Conservation (phyloP, 192 early-diverging fungal species). For the Coemansia sp. region DNA sequence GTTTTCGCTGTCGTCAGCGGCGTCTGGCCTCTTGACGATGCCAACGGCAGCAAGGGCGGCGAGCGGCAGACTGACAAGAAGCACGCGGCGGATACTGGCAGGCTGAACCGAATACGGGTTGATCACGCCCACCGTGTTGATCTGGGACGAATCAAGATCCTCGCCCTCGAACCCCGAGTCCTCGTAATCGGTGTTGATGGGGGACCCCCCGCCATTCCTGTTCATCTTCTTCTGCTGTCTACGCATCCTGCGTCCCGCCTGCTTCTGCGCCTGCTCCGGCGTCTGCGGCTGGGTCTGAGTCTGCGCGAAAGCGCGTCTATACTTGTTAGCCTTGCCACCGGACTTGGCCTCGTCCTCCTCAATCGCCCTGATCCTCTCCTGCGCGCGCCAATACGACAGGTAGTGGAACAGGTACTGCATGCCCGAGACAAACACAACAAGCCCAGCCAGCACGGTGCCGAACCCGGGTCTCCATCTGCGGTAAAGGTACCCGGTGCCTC, state of each 20-base stretch:
- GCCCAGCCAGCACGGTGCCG: conserved; percentile 57
- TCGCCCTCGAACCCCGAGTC: conserved; percentile 47
- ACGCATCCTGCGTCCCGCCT: conserved; percentile 17
- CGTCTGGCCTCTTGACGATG: conserved; percentile 14
- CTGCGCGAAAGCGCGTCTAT: background rate
- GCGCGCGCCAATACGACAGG: conserved; percentile 64
- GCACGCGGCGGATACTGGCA: conserved; percentile 30
- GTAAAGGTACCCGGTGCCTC: conserved; percentile 76
- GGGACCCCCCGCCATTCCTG: background rate
- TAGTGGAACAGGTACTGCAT: conserved; percentile 68
- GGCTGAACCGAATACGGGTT: conserved; percentile 51
- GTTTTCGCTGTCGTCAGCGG: background rate
- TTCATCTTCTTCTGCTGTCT: conserved; percentile 24
- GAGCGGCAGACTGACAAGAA: conserved; percentile 32
- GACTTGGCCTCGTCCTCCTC: conserved; percentile 21
- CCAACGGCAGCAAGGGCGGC: conserved; percentile 20
- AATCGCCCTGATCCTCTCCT: conserved; percentile 53
- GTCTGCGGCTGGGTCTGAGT: conserved; percentile 5
- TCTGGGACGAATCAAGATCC: conserved; percentile 21
- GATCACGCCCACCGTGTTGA: conserved; percentile 51
- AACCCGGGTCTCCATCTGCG: conserved; percentile 72
- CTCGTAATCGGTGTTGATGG: conserved; percentile 15
- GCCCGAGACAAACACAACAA: conserved; percentile 56
- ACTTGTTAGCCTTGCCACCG: conserved; percentile 12
- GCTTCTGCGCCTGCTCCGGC: conserved; percentile 10